Conservation (phyloP, 208 protist species). For the Leishmania tropica region DNA sequence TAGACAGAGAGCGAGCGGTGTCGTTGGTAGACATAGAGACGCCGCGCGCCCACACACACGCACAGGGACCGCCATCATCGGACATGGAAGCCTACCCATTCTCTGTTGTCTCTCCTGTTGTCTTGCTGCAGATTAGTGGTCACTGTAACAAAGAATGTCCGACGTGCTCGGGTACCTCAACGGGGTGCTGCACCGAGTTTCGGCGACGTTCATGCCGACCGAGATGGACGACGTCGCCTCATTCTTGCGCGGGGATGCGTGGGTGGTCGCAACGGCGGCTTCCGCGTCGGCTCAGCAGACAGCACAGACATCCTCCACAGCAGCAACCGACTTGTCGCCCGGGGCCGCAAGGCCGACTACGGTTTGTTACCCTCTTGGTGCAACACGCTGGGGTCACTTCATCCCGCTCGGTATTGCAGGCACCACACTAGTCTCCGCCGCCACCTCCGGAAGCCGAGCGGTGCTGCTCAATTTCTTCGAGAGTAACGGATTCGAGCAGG, state of each 20-base stretch:
- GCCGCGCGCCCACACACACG: background rate
- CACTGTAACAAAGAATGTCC: constrained; percentile 37
- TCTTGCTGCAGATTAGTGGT: background rate
- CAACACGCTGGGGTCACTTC: constrained; percentile 47
- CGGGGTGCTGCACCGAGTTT: constrained; percentile 48
- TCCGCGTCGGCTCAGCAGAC: background rate
- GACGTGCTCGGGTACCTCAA: constrained; percentile 61
- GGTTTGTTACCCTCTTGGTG: constrained; percentile 28
- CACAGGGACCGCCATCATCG: background rate
- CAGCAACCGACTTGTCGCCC: background rate
- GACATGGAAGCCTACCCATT: background rate
- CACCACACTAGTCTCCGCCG: constrained; percentile 41
- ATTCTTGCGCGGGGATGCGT: constrained; percentile 50
- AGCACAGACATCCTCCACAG: background rate
- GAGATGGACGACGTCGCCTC: constrained; percentile 55
- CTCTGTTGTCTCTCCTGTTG: background rate
- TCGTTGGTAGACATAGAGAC: background rate
- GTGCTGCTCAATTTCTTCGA: constrained; percentile 56
- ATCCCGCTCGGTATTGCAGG: constrained; percentile 72
- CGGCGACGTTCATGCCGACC: constrained; percentile 57
- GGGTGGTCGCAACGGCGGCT: constrained; percentile 7
- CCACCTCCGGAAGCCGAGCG: constrained; percentile 37
- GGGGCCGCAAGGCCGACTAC: background rate
- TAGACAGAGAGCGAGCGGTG: background rate
- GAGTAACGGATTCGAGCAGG: constrained; percentile 42